phyloP scores from a whole-genome alignment of 78 protist genomes.

The Cavenderia fasciculata region DNA sequence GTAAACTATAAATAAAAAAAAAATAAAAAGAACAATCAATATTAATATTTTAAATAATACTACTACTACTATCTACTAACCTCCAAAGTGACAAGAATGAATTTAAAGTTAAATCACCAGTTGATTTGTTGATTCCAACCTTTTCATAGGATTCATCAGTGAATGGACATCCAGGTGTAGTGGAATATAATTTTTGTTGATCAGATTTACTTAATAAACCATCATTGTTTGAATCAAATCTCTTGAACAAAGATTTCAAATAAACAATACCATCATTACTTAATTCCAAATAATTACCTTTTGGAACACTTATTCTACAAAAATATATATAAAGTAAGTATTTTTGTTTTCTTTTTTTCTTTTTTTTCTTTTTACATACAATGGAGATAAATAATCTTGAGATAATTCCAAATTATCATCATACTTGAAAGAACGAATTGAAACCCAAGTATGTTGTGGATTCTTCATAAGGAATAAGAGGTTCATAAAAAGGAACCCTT shows the following conservation, averaged over 20 bases:
- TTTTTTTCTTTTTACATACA: no score
- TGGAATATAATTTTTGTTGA: conserved; percentile 11
- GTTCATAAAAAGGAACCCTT: conserved; percentile 46
- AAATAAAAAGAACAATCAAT: neutral
- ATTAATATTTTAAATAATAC: neutral
- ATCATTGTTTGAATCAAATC: conserved; percentile 14
- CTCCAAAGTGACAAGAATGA: conserved; percentile 16
- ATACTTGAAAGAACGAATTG: conserved; percentile 35
- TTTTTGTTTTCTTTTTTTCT: no score
- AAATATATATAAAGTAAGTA: no score
- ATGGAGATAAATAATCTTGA: conserved; percentile 16
- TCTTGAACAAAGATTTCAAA: conserved; percentile 17
- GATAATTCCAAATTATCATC: conserved; percentile 22
- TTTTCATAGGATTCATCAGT: neutral
- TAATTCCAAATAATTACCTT: neutral
- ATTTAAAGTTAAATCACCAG: neutral
- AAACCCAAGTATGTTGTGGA: conserved; percentile 30
- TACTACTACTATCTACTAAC: neutral
- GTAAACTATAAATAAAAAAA: neutral
- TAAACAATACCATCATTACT: conserved; percentile 5
- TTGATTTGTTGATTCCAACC: neutral
- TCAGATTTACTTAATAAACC: conserved; percentile 18
- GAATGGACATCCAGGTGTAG: conserved; percentile 34
- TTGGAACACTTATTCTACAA: neutral
- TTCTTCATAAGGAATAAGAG: conserved; percentile 11